Percentiles rank a stretch among this genome's conserved stretches.
These are phyloP conservation scores for Fraxinus americana DNA, from an alignment of 257 asterid genomes.

Conservation along the genomic window DNA sequence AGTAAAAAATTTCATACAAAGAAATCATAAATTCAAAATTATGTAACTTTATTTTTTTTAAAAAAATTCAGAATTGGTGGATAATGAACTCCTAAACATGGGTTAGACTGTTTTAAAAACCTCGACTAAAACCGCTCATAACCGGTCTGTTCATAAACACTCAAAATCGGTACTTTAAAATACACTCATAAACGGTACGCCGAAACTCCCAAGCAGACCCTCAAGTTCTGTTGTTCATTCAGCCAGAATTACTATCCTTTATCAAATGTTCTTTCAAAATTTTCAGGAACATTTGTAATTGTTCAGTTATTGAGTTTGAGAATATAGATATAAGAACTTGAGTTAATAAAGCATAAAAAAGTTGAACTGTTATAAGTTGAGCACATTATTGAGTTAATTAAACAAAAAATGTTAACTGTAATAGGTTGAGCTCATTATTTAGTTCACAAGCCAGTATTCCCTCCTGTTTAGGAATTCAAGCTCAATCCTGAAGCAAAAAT, in stretches of 20 bases:
- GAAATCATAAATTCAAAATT: no score
- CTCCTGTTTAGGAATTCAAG: constrained; percentile 62
- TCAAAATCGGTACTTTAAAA: no score
- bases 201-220: no score
- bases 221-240: neutral
- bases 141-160: no score
- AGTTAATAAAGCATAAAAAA: neutral
- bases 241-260: neutral
- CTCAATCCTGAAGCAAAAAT: constrained; percentile 88
- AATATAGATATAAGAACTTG: neutral
- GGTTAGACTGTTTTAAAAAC: no score
- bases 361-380: neutral
- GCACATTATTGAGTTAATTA: constrained; percentile 14
- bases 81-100: no score
- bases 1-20: no score
- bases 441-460: constrained; percentile 17
- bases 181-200: no score
- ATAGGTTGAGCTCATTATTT: neutral
- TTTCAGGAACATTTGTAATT: neutral
- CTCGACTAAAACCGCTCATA: no score
- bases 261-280: neutral
- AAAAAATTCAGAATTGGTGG: no score
- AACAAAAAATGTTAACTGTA: neutral
- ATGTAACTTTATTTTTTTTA: no score
- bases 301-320: neutral